Evolutionary conservation across 2,329 filamentous ascomycete species (phyloP), one percentile per base, ranked within the genome.

Genomic region (Botrytis medusae): DNA sequence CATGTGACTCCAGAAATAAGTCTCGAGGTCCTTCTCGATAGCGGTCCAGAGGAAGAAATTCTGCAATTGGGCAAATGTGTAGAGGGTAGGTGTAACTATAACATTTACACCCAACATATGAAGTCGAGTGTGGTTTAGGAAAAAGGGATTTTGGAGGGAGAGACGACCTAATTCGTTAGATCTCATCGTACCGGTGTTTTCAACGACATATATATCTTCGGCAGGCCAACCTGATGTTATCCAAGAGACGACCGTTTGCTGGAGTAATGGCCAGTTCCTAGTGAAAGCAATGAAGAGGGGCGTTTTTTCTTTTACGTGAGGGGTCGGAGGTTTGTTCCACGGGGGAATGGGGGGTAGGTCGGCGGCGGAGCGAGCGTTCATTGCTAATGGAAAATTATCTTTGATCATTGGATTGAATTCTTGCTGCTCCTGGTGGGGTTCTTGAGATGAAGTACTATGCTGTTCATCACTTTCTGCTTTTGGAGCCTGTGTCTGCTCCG

Each of bases 251-350:
- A 89, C 84, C 5, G 84, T 82, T 79, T 89, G 88, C 22, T 87
- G 83, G 1, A 90, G 82, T 72, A 89, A 81, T 2, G 84, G 84
- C 84, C 84, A 88, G 70, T 85, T 84, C 44, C 87, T 83, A 0
- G 87, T 88, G 81, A 89, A 90, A 29, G 87, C 86, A 73, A 89
- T 87, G 69, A 89, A 81, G 20, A 90, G 82, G 1, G 87, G 87
- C 6, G 88, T 85, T 9, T 81, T 79, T 62, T 80, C 81, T 80
- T 84, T 82, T 10, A 82, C 77, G 71, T 84, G 80, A 42, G 79
- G 75, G 14, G 79, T 78, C 0, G 84, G 82, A 9, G 85, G 82
- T 12, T 78, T 71, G 75, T 86, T 86, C 81, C 85, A 86, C 22
- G 77, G 74, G 0, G 85, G 85, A 22, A 86, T 82, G 0, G 83